Base-by-base conservation (phyloP, 1,284 basidiomycete species). In the Exsudoporus floridanus region DNA sequence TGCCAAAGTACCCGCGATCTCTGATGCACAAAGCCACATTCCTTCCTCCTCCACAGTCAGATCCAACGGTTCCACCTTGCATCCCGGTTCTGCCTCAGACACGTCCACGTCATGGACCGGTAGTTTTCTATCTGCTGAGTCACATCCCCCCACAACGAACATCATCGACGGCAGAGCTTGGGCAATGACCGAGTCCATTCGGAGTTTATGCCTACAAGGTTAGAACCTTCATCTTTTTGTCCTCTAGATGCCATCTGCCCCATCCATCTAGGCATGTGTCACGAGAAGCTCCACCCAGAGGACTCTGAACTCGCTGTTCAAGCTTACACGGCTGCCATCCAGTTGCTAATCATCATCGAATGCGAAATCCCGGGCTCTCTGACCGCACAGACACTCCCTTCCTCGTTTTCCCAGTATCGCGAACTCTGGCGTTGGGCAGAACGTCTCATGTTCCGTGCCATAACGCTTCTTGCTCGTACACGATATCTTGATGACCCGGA, bases 401-500 rank as follows among this genome's bases (percentile, higher is more conserved):
- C 75, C 9, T 75, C 82, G 3, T 91, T 91, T 62, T 67, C 73
- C 5, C 78, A 76, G 39, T 82, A 85, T 43, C 81, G 83, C 23
- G 89, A 92, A 58, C 74, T 90, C 8, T 92, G 89, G 89, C 76
- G 88, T 52, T 92, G 89, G 89, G 75, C 78, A 3, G 89, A 92
- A 62, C 76, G 82, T 30, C 72, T 88, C 25, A 70, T 90, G n/a
- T 86, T 86, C 74, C 78, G 89, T 16, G 81, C 81, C 5, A 77
- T 86, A 50, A 71, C 83, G 3, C 68, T 89, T 1, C 77, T 80
- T 27, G 73, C 86, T 1, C 80, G 70, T 21, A 76, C 71, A 6
- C 78, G 65, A 58, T 60, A 77, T 36, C 66, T 74, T 16, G 69
- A 71, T 37, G 72, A 74, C 42, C 64, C 70, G 8, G 65, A 66